Base-by-base conservation (phyloP, 1,139 yeast genomes). In the Yamadazyma jaroonii region DNA sequence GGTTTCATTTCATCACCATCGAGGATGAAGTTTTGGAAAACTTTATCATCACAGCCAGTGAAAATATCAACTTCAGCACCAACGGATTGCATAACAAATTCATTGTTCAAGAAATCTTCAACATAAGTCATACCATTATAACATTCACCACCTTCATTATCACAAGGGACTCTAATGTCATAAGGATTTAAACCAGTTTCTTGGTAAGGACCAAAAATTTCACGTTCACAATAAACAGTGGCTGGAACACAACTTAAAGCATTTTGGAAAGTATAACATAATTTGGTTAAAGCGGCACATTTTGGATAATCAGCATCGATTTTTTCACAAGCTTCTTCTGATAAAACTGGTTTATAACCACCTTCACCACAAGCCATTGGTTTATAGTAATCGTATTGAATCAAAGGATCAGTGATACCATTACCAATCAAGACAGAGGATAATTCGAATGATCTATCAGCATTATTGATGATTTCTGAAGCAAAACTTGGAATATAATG, bases 171-270 rank as follows among this genome's bases (percentile, higher is more conserved):
- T 64, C 98, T 82, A 52, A 92, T 85, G 56, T 92, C 98, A 61
- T 92, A 92, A 35, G 90, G 96, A 56, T 92, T 90, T 59, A 84
- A 81, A 25, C 97, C 97, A 3, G 89, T 82, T 13, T 53, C 49
- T 25, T 41, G 36, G 37, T 55, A 56, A 15, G 60, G 61, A 25
- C 66, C 72, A 56, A 69, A 57, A 54, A 78, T 78, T 40, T 79
- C 85, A 46, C 80, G 79, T 72, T 85, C 84, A 74, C 97, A 89
- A 71, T 86, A 88, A 45, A 85, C 74, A 15, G 85, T 69, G 22
- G 97, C 97, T 11, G 97, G 96, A 37, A 89, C 92, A 75, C 98
- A 92, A 4, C 92, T 71, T 75, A 90, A 84, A 28, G 86, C 84
- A 34, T 86, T 79, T 52, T 81, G 80, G 30, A 84, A 67, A 35